Evolutionary conservation across 2,329 filamentous ascomycete species (phyloP), one percentile per base, ranked within the genome.

Genomic region (Diaporthe citri): DNA sequence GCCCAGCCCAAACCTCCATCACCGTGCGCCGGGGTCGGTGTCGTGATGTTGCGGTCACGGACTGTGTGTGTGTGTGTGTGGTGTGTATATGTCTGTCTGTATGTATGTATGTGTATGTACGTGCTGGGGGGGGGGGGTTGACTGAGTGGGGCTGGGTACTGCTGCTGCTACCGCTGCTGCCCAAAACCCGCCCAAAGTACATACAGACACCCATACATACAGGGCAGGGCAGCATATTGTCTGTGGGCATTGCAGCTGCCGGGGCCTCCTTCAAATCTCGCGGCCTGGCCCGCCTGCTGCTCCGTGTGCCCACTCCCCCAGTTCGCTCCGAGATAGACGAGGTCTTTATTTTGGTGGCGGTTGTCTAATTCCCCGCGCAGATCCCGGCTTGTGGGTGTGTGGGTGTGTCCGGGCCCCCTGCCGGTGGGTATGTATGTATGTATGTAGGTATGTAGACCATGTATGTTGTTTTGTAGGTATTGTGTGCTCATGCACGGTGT

Each of bases 171-270:
- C 31, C 46, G 60, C 20, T 66, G 62, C 31, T 52, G 64, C 46
- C 48, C 64, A 55, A 69, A 6, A 4, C 31, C n/a, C 20, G 48
- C 48, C 64, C 34, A 28, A 69, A 46, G 22, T 25, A 46, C 67
- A 22, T 20, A 13, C 52, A 34, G 7, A 9, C 36, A 10, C 12
- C 2, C 36, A 39, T 1, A 39, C 12, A 13, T 39, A 10, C 31
- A 46, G 9, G 22, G 46, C 31, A 39, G 71, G 34, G 46, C 48
- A 39, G n/a, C 31, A 62, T 41, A 72, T 56, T 43, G 60, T 52
- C 57, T 55, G 71, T 72, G 71, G 57, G 59, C 71, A 41, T 72
- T 64, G 71, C 71, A 72, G 46, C 71, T 72, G 25, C 46, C 46
- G 46, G 36, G 57, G 20, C 56, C 70, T 36, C 71, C 71, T 56